Evolutionary conservation across 805 yeast species (phyloP).

Genomic region (Hagleromyces aurorensis): DNA sequence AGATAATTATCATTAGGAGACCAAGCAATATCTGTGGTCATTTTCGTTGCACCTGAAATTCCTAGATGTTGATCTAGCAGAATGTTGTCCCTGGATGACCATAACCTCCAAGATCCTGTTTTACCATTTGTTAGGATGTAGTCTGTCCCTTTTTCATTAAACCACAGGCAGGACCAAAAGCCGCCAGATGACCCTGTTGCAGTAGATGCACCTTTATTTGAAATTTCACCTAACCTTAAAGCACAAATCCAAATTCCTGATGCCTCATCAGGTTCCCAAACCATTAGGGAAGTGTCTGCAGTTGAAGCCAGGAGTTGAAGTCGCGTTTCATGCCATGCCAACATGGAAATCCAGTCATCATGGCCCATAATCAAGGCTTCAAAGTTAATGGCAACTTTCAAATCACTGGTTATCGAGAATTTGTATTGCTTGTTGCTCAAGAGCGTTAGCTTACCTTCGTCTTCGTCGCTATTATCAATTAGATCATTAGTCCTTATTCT

Average conservation of each 20-base stretch:
- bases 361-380: conserved; percentile 97
- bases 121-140: conserved; percentile 75
- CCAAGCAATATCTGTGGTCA: conserved; percentile 78
- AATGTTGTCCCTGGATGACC: conserved; percentile 38
- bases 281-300: conserved; percentile 87
- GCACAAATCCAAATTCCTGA: conserved; percentile 89
- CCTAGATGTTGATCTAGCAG: conserved; percentile 45
- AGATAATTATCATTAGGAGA: conserved; percentile 56
- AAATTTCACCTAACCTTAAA: conserved; percentile 79
- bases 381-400: conserved; percentile 55
- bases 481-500: conserved; percentile 49
- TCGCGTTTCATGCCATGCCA: conserved; percentile 63
- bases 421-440: conserved; percentile 68
- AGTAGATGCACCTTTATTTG: conserved; percentile 94
- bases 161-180: conserved; percentile 68
- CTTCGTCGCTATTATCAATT: conserved; percentile 50
- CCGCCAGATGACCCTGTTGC: conserved; percentile 93
- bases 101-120: conserved; percentile 87
- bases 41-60: conserved; percentile 67
- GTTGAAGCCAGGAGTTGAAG: conserved; percentile 70
- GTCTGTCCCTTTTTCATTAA: conserved; percentile 35
- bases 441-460: conserved; percentile 38
- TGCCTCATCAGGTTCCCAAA: conserved; percentile 82
- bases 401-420: conserved; percentile 34
- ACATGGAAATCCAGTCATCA: conserved; percentile 91